Evolutionary conservation across 768 basidiomycete species (phyloP).

Genomic region (Pleurotus platypus): DNA sequence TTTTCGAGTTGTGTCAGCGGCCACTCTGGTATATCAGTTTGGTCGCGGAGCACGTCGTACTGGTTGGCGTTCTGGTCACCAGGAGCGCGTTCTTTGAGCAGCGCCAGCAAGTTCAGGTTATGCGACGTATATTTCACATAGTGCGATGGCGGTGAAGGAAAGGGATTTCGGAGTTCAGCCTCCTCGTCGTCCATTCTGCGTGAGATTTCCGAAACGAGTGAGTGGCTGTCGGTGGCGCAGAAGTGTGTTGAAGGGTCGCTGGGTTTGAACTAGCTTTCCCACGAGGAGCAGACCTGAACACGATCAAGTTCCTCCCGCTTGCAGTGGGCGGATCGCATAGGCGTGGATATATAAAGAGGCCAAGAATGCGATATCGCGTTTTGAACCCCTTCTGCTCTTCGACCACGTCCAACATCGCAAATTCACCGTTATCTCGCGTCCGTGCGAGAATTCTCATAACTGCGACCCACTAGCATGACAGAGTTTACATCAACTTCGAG

Average conservation of each 20-base stretch:
- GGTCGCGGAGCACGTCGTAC: constrained; percentile 63
- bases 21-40: constrained; percentile 76
- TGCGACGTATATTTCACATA: constrained; percentile 73
- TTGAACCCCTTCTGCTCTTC: neutral
- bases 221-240: neutral
- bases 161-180: constrained; percentile 78
- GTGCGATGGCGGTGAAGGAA: constrained; percentile 86
- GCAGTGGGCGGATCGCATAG: neutral
- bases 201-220: neutral
- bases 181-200: constrained; percentile 65
- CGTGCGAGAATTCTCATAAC: neutral
- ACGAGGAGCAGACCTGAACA: neutral
- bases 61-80: constrained; percentile 46
- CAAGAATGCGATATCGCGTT: neutral
- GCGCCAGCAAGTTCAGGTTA: constrained; percentile 65
- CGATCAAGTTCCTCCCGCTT: constrained; percentile 3
- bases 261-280: neutral
- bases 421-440: neutral
- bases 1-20: constrained; percentile 73
- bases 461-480: constrained; percentile 13
- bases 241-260: neutral
- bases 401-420: neutral
- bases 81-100: constrained; percentile 49
- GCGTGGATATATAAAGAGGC: neutral
- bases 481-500: constrained; percentile 8